Evolutionary conservation across 352 stramenopile genomes (phyloP).

Genomic region (Globisporangium yorkense): DNA sequence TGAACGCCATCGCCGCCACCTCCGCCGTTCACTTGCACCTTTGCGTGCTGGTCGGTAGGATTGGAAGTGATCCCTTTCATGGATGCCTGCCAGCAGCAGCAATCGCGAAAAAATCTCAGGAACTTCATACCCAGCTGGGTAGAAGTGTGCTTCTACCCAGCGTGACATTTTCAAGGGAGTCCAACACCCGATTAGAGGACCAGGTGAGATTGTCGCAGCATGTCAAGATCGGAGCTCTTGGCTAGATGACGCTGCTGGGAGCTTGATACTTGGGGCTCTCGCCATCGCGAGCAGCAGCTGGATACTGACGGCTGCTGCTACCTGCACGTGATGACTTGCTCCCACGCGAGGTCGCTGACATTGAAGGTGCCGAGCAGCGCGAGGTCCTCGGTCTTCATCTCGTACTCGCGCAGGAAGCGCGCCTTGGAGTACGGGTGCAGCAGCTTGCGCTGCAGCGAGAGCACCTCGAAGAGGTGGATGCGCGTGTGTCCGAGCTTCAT

Average conservation of each 20-base stretch:
- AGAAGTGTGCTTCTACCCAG: background rate
- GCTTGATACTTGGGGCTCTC: background rate
- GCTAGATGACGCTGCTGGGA: background rate
- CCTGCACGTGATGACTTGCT: conserved; percentile 42
- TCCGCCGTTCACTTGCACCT: background rate
- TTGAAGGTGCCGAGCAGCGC: conserved; percentile 39
- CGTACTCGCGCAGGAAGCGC: conserved; percentile 45
- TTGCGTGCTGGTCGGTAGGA: background rate
- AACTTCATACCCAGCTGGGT: too few species aligned
- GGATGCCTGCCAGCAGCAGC: background rate
- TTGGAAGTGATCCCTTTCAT: background rate
- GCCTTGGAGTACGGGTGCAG: conserved; percentile 44
- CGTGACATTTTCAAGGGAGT: background rate
- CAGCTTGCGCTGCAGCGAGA: conserved; percentile 27
- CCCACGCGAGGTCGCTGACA: conserved; percentile 39
- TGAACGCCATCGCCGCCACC: background rate
- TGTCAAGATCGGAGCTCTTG: background rate
- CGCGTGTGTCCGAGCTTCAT: conserved; percentile 43
- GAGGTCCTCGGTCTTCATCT: conserved; percentile 30
- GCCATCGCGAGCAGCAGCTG: background rate
- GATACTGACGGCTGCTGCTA: conserved; percentile 5
- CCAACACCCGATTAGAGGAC: background rate
- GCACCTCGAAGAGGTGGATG: conserved; percentile 31
- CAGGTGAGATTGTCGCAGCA: too few species aligned
- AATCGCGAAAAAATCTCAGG: background rate